phyloP scores from a whole-genome alignment of 1,284 basidiomycete species.

The Leccinum colubrinum region DNA sequence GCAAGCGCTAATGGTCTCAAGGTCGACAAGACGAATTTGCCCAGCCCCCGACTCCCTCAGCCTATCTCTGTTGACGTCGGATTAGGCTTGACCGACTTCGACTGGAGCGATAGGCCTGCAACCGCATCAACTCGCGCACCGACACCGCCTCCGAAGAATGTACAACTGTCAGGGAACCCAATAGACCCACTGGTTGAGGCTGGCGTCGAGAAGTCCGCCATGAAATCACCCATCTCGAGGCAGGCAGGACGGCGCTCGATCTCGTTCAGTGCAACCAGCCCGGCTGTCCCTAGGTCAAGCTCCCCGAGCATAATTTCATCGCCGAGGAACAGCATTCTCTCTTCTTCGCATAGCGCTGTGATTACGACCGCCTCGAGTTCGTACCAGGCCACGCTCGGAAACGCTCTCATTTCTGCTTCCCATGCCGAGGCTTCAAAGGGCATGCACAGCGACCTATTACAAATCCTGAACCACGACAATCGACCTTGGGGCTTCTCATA shows the following conservation, averaged over 20 bases:
- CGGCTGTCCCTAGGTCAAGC: conserved; percentile 36
- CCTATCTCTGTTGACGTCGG: conserved; percentile 53
- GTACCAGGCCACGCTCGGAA: conserved; percentile 73
- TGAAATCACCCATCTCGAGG: conserved; percentile 26
- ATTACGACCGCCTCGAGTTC: conserved; percentile 38
- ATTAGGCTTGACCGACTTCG: conserved; percentile 56
- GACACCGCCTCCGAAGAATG: conserved; percentile 20
- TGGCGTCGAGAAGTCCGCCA: conserved; percentile 19
- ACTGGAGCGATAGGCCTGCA: conserved; percentile 44
- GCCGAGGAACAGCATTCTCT: conserved; percentile 44
- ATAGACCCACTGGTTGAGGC: conserved; percentile 19
- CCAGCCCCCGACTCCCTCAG: conserved; percentile 52
- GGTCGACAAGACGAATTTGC: conserved; percentile 36
- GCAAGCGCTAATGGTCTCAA: conserved; percentile 25
- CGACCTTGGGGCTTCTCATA: conserved; percentile 86
- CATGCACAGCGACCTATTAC: conserved; percentile 86
- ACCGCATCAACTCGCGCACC: conserved; percentile 23
- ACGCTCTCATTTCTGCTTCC: conserved; percentile 89
- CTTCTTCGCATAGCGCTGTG: conserved; percentile 35
- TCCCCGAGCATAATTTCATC: conserved; percentile 47
- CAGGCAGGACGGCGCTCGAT: conserved; percentile 58
- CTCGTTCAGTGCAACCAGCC: conserved; percentile 49
- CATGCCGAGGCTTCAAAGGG: conserved; percentile 93
- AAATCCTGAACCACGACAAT: conserved; percentile 86
- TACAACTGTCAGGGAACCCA: conserved; percentile 23